Base-by-base conservation (phyloP, 2,329 filamentous ascomycete genomes). In the Talaromyces sp. region DNA sequence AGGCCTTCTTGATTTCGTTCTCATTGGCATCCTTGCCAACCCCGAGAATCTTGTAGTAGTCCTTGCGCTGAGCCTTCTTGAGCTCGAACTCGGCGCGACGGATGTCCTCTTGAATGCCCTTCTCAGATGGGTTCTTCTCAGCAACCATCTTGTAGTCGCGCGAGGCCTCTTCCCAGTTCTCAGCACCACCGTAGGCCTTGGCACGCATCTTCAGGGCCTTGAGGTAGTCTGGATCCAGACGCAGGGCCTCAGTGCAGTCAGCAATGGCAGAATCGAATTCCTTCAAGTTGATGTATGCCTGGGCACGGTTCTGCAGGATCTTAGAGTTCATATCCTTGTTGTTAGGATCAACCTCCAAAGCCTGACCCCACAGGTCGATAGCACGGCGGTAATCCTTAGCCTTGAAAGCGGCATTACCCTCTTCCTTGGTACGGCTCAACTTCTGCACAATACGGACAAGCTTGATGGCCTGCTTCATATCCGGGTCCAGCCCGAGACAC, bases 1-100 rank as follows among this genome's bases (percentile, higher is more conserved):
- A 99, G 1, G 93, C 94, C 78, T 92, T 93, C 82, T 97, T 99
- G 79, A 99, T 94, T 49, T 94, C 86, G 52, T 81, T 81, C 19
- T 96, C 91, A 36, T 83, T 84, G 33, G 91, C 91, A 57, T 92
- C 88, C 80, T 97, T 97, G 52, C 88, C 80, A 8, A 99, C 78
- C 5, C 87, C 89, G 48, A 99, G 85, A 62, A 97, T 96, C 83
- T 97, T 97, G 81, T 99, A 99, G 78, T 96, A 97, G 70, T 99
- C 94, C 76, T 99, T 99, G 57, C 94, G 84, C 76, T 93, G 89
- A 72, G 89, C 89, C 86, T 97, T 97, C 86, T 99, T 99, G 58
- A 97, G 79, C 77, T 99, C 94, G 22, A 97, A 79, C 77, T 99
- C 93, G 1, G 93, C 94, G 65, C 87, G 89, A 52, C 90, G 87